Evolutionary conservation across 208 protist genomes (phyloP), one percentile per base, ranked within the genome.

Genomic region (Trypanosoma avium): DNA sequence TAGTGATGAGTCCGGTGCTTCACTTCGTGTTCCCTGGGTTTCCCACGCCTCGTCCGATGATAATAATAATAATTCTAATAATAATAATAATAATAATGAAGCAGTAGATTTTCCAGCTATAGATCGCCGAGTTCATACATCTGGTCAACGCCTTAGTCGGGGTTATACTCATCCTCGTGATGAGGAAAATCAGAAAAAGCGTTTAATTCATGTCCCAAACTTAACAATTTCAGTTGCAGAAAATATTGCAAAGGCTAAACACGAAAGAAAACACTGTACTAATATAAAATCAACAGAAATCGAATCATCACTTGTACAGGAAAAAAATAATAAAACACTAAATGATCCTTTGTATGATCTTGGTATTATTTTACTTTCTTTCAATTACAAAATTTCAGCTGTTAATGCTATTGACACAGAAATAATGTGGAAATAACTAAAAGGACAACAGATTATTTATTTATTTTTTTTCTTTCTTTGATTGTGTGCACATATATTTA

Each of bases 71-170:
- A n/a, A n/a, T 35, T 12, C 4, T 24, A 30, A 22, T 38, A 42
- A 12, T 47, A 42, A 70, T 9, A 45, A 35, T 21, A 30, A 54
- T 47, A 24, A 33, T 19, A 48, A 61, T 38, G 24, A 49, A 33
- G 54, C 17, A 17, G 33, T 40, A 4, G 66, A 72, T 35, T 64
- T 63, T 47, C 66, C 66, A n/a, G 57, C 55, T 19, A 32, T 72
- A 4, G 66, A 72, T 38, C 55, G 66, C 13, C 55, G 57, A 21
- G 32, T 63, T 4, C 58, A 65, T 36, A 46, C 29, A 30, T 19
- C 43, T 22, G 56, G 47, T 19, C 32, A 55, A 35, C 66, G 66
- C 36, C 26, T 72, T 3, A 60, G 50, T 40, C 15, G 59, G 48
- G 66, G 42, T 17, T 72, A 47, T 57, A 67, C 45, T 22, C 24